Base-by-base conservation (phyloP, 2,329 filamentous ascomycete genomes). In the Gnomoniopsis smithogilvyi region DNA sequence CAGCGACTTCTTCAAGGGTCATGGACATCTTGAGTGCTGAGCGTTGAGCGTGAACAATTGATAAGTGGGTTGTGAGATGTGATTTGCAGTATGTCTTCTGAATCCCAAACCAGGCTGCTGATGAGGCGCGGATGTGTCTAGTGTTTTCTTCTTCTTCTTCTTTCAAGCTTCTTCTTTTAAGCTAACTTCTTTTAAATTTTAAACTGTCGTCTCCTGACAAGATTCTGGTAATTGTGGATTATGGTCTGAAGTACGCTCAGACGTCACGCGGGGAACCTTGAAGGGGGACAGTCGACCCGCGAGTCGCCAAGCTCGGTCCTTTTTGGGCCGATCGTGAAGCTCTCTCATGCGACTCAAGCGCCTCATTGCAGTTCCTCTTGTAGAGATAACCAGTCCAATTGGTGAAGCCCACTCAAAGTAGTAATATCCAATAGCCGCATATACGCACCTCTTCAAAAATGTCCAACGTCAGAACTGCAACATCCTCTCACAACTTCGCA, bases 1-100 rank as follows among this genome's bases (percentile, higher is more conserved):
- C 62, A 14, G 61, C 63, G 58, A 68, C 68, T 46, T 76, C 72
- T 22, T 68, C 61, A 22, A 68, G 59, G 19, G 60, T 68, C 73
- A 76, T 75, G 43, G 74, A 76, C 74, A 76, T 76, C 3, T 62
- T 72, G 21, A 38, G 6, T 3, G 8, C 26, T 48, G 43, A 30
- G 14, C 7, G 24, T 17, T 12, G 26, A 17, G 24, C 24, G n/a
- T 45, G 19, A 8, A n/a, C 30, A 14, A 6, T 53, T 11, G 3
- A 11, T 2, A 11, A 15, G 12, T 30, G 22, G 36, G n/a, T n/a
- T 15, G 50, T 12, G 14, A 45, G 19, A 22, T 6, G 43, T 22
- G 43, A 43, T 10, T 41, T n/a, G 12, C 6, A 41, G 15, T 15
- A 6, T 41, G 38, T 41, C n/a, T 15, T 41, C 6, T 41, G 38